phyloP scores from a whole-genome alignment of 257 asterid species.

The Plantago elongata region DNA sequence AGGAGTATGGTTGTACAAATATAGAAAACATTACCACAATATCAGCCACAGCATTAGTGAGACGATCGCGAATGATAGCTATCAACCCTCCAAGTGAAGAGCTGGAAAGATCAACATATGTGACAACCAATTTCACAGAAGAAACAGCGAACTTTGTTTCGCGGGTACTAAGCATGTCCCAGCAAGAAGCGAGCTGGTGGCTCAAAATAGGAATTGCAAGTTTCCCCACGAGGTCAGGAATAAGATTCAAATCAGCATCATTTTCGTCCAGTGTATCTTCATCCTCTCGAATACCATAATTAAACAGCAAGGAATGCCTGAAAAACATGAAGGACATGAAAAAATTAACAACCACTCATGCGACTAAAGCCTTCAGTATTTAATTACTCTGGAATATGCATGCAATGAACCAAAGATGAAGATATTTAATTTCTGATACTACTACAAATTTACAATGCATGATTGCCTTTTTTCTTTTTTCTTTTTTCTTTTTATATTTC shows the following conservation, averaged over 20 bases:
- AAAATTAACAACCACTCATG: neutral
- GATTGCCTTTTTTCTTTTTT: too few relatives aligned
- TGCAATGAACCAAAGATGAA: too few relatives aligned
- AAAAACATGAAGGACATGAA: slow-evolving; percentile 10
- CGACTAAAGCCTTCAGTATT: too few relatives aligned
- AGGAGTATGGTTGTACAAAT: slow-evolving; percentile 1
- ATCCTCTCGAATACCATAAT: slow-evolving; percentile 65
- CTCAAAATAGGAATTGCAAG: slow-evolving; percentile 86
- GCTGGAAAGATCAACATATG: slow-evolving; percentile 67
- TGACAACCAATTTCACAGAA: slow-evolving; percentile 60
- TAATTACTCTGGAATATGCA: too few relatives aligned
- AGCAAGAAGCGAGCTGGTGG: slow-evolving; percentile 65
- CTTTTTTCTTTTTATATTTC: too few relatives aligned
- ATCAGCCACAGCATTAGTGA: slow-evolving; percentile 70
- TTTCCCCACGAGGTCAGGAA: slow-evolving; percentile 76
- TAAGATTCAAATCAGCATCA: slow-evolving; percentile 74
- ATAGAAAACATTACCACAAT: slow-evolving; percentile 44
- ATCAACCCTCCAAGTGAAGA: slow-evolving; percentile 58
- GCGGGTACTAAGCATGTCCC: slow-evolving; percentile 85
- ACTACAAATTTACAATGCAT: too few relatives aligned
- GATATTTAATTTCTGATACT: too few relatives aligned
- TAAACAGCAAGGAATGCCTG: slow-evolving; percentile 81
- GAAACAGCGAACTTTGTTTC: slow-evolving; percentile 76
- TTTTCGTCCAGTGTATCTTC: slow-evolving; percentile 34
- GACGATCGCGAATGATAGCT: slow-evolving; percentile 70